These are phyloP conservation scores for Strobilomyces echinocephalus DNA, from an alignment of 768 basidiomycete genomes.

Conservation along the genomic window DNA sequence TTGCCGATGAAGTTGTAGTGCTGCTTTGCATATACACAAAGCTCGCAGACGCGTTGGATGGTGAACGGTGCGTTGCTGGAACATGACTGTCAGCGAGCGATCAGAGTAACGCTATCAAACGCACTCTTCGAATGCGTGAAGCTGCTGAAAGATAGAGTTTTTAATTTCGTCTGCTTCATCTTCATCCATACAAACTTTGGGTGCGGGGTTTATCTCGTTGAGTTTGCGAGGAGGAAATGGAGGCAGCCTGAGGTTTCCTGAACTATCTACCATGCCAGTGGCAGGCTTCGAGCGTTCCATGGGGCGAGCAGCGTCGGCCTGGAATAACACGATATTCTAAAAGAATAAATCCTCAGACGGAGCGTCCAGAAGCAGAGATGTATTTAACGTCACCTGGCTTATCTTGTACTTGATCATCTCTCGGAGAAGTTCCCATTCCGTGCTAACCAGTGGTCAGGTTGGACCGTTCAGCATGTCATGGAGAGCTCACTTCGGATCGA, in stretches of 20 bases:
- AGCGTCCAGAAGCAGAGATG: neutral
- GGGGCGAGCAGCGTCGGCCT: slow-evolving; percentile 34
- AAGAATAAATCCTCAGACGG: neutral
- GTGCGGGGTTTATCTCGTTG: slow-evolving; percentile 45
- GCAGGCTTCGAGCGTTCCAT: slow-evolving; percentile 41
- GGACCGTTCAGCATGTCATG: slow-evolving; percentile 1
- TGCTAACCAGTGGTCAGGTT: slow-evolving; percentile 35
- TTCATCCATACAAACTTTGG: slow-evolving; percentile 55
- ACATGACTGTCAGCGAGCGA: slow-evolving; percentile 4
- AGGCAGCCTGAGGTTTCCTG: slow-evolving; percentile 63
- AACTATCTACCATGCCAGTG: slow-evolving; percentile 24
- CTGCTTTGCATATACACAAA: slow-evolving; percentile 60
- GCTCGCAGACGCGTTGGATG: slow-evolving; percentile 84
- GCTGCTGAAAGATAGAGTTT: slow-evolving; percentile 51
- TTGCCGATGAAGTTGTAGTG: slow-evolving; percentile 80
- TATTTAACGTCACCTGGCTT: slow-evolving; percentile 45
- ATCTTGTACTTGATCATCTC: slow-evolving; percentile 71
- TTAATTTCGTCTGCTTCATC: slow-evolving; percentile 58
- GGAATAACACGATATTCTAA: slow-evolving; percentile 50
- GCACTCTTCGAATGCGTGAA: slow-evolving; percentile 75
- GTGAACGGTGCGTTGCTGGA: slow-evolving; percentile 72
- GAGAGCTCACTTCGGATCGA: slow-evolving; percentile 46
- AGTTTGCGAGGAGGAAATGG: slow-evolving; percentile 65
- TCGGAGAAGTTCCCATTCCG: slow-evolving; percentile 67
- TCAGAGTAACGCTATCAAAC: slow-evolving; percentile 21